These are phyloP conservation scores for Jimgerdemannia flammicorona DNA, from an alignment of 192 early-diverging fungal genomes.

Conservation along the genomic window DNA sequence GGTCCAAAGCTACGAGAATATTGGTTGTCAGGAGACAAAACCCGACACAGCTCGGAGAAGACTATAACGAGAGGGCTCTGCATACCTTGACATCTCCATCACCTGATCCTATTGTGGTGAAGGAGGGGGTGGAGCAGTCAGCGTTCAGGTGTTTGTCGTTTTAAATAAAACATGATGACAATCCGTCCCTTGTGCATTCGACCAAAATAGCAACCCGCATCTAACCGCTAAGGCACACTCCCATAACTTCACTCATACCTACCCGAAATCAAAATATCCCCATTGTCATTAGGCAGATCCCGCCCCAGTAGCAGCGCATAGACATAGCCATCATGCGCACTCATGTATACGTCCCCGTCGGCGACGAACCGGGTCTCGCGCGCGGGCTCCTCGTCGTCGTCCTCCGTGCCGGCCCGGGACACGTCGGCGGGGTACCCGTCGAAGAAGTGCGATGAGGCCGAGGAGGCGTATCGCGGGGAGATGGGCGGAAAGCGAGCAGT, in stretches of 20 bases:
- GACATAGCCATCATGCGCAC: constrained; percentile 74
- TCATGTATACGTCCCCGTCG: constrained; percentile 47
- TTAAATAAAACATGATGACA: too few species aligned
- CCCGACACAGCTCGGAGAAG: not conserved
- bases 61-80: not conserved
- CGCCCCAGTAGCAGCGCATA: constrained; percentile 55
- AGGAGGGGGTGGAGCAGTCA: constrained; percentile 6
- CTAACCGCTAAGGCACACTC: not conserved
- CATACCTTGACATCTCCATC: constrained; percentile 65
- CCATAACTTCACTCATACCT: not conserved
- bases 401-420: constrained; percentile 8
- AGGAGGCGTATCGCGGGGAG: not conserved
- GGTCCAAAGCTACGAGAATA: constrained; percentile 22
- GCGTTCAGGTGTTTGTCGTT: too few species aligned
- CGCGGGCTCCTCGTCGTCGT: constrained; percentile 41
- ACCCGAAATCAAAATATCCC: constrained; percentile 50
- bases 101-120: constrained; percentile 53
- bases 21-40: not conserved
- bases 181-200: too few species aligned
- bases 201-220: too few species aligned
- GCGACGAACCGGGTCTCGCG: constrained; percentile 47
- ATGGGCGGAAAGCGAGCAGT: not conserved
- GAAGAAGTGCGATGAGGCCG: constrained; percentile 5
- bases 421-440: constrained; percentile 17
- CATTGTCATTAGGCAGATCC: constrained; percentile 43